phyloP scores from a whole-genome alignment of 2,329 filamentous ascomycete species.

The Grosmannia penicillata region DNA sequence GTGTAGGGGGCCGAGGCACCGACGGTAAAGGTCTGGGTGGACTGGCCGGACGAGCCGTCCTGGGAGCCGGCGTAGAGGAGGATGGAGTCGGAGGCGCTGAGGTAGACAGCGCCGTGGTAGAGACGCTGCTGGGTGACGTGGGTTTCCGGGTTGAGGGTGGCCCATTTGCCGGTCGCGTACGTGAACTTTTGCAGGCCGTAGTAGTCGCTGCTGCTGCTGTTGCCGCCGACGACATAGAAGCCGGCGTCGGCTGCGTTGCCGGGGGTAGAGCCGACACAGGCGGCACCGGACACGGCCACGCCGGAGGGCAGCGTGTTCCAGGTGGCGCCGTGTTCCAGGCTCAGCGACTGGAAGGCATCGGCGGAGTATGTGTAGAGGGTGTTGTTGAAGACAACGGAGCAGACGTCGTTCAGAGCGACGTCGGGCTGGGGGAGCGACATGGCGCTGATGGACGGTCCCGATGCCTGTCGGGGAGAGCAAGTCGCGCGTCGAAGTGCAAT shows the following conservation, averaged over 20 bases:
- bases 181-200: conserved; percentile 58
- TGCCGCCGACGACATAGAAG: conserved; percentile 73
- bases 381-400: conserved; percentile 66
- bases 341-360: conserved; percentile 59
- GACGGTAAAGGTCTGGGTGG: conserved; percentile 64
- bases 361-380: conserved; percentile 74
- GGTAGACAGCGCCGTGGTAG: conserved; percentile 62
- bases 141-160: conserved; percentile 26
- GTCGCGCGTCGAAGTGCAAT: too few relatives aligned
- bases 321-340: conserved; percentile 50
- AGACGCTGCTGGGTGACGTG: conserved; percentile 51
- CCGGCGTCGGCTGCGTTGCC: conserved; percentile 43
- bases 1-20: conserved; percentile 48
- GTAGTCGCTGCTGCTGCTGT: conserved; percentile 39
- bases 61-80: conserved; percentile 68
- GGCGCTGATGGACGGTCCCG: conserved; percentile 8
- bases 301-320: conserved; percentile 57
- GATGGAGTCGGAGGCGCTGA: conserved; percentile 55
- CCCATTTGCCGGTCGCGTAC: conserved; percentile 38
- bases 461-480: conserved; percentile 1
- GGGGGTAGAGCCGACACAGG: conserved; percentile 59
- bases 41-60: conserved; percentile 39
- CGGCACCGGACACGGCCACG: conserved; percentile 55
- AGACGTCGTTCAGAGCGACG: conserved; percentile 58
- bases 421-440: conserved; percentile 64